phyloP scores from a whole-genome alignment of 345 rosid genomes.

The Euclidium syriacum region DNA sequence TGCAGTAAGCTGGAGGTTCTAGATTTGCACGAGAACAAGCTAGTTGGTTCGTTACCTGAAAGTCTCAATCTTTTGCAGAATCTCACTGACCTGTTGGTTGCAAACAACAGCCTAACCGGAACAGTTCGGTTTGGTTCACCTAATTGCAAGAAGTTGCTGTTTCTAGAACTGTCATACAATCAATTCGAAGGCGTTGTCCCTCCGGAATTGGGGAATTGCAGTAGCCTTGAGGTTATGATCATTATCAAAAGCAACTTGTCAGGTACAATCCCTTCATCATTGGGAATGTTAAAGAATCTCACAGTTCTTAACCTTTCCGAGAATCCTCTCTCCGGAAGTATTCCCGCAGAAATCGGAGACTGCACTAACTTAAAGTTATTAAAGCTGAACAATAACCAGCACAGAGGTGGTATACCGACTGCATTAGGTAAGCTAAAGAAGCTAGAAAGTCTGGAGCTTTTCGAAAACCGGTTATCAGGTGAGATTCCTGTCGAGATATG shows the following conservation, averaged over 20 bases:
- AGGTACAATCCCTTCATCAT: conserved; percentile 60
- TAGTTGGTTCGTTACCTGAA: conserved; percentile 43
- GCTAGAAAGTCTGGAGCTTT: conserved; percentile 54
- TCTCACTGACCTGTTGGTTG: conserved; percentile 36
- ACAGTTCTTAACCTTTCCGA: conserved; percentile 48
- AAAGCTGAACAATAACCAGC: conserved; percentile 45
- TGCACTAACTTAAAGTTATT: conserved; percentile 53
- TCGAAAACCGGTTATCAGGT: conserved; percentile 53
- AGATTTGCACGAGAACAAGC: conserved; percentile 33
- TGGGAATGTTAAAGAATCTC: conserved; percentile 51
- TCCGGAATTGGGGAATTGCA: conserved; percentile 49
- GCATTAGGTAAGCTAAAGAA: conserved; percentile 47
- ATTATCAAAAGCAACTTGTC: conserved; percentile 44
- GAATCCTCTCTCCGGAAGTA: conserved; percentile 59
- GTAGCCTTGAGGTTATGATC: conserved; percentile 39
- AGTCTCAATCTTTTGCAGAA: conserved; percentile 40
- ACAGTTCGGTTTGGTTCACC: conserved; percentile 35
- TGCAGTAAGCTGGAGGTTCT: conserved; percentile 41
- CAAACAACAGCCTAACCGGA: conserved; percentile 40
- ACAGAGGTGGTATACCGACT: conserved; percentile 58
- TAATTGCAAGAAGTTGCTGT: conserved; percentile 34
- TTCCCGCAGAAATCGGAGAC: conserved; percentile 66
- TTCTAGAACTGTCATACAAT: conserved; percentile 45
- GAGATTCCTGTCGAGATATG: conserved; percentile 67
- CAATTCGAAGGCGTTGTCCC: conserved; percentile 43